Percentiles rank a stretch among this genome's conserved stretches.
Evolutionary conservation across 1,139 yeast species (phyloP).

Genomic region (Kluyveromyces sp.): DNA sequence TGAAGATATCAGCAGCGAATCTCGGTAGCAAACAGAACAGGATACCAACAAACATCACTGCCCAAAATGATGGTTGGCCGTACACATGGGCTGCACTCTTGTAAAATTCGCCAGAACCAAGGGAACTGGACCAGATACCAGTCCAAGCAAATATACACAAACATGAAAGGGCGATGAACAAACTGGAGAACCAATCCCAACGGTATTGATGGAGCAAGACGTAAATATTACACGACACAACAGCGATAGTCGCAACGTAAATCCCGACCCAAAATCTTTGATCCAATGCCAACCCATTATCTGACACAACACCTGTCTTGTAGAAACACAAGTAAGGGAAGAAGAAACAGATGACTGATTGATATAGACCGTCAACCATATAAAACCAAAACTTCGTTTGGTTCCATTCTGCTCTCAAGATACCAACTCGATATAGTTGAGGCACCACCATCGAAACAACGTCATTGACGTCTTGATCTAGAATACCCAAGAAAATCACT

Average conservation of each 20-base stretch:
- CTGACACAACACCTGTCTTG: conserved; percentile 48
- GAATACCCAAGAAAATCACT: conserved; percentile 78
- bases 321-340: conserved; percentile 73
- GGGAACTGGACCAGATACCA: conserved; percentile 72
- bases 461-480: conserved; percentile 90
- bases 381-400: conserved; percentile 74
- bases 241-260: conserved; percentile 70
- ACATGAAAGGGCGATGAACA: conserved; percentile 58
- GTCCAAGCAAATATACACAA: conserved; percentile 78
- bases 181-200: conserved; percentile 85
- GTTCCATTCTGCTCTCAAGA: conserved; percentile 74
- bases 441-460: conserved; percentile 82
- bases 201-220: conserved; percentile 76
- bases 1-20: conserved; percentile 55
- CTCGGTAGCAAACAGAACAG: conserved; percentile 72
- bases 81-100: conserved; percentile 68
- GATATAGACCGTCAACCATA: conserved; percentile 82
- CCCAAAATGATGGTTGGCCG: conserved; percentile 76
- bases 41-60: conserved; percentile 65
- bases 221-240: conserved; percentile 72
- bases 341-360: conserved; percentile 76
- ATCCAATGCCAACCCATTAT: conserved; percentile 60
- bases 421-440: conserved; percentile 80
- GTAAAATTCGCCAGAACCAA: conserved; percentile 61
- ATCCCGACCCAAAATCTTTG: conserved; percentile 87